A percentile compares a stretch with the other conserved stretches of the same genome.
These are phyloP conservation scores for Oenanthe sinensis DNA, from an alignment of 129 eudicot genomes.

Conservation along the genomic window DNA sequence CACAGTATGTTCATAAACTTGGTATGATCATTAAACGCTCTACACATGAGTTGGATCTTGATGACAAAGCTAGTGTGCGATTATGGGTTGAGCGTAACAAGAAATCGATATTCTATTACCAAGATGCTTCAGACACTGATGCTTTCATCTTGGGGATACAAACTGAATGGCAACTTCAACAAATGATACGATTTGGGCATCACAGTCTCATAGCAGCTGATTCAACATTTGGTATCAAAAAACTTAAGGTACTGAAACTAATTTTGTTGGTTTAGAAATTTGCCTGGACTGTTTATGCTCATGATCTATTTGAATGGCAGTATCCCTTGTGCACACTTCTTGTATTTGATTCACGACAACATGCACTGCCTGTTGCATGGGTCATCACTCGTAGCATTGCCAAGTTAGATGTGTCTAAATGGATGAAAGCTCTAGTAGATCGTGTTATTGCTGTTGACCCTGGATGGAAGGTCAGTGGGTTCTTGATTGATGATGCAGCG, in stretches of 20 bases:
- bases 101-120: slow-evolving; percentile 66
- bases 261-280: not conserved
- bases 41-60: slow-evolving; percentile 90
- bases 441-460: slow-evolving; percentile 74
- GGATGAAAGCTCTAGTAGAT: slow-evolving; percentile 83
- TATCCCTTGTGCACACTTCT: slow-evolving; percentile 92
- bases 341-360: slow-evolving; percentile 93
- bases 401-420: slow-evolving; percentile 60
- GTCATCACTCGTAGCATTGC: slow-evolving; percentile 82
- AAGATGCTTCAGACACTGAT: slow-evolving; percentile 58
- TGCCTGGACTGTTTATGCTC: not conserved
- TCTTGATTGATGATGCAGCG: slow-evolving; percentile 89
- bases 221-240: slow-evolving; percentile 85
- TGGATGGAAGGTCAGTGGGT: slow-evolving; percentile 74
- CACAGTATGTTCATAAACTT: slow-evolving; percentile 91
- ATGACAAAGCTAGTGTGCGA: slow-evolving; percentile 85
- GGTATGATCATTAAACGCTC: slow-evolving; percentile 89
- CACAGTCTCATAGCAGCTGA: slow-evolving; percentile 77
- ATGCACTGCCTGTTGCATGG: slow-evolving; percentile 99
- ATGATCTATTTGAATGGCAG: slow-evolving; percentile 40
- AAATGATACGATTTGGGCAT: slow-evolving; percentile 92
- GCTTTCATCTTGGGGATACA: slow-evolving; percentile 88
- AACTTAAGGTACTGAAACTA: slow-evolving; percentile 50
- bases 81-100: slow-evolving; percentile 87
- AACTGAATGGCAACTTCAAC: slow-evolving; percentile 98